Base-by-base conservation (phyloP, 2,329 filamentous ascomycete genomes). In the Dothistroma pini region DNA sequence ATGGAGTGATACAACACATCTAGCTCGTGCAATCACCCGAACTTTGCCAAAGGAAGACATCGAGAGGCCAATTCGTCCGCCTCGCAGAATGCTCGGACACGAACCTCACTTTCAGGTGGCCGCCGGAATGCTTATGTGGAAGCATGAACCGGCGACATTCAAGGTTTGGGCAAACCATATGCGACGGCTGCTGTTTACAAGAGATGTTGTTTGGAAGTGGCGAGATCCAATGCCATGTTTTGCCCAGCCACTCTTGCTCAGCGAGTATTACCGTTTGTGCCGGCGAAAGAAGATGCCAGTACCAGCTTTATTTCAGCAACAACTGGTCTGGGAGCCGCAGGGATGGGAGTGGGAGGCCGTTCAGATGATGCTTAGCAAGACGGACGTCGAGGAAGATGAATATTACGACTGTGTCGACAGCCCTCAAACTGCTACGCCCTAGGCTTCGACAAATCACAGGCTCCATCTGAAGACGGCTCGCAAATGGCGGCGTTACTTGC, bases 201-300 rank as follows among this genome's bases (percentile, higher is more conserved):
- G 68, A 47, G 72, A 74, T 61, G 71, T 73, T 9, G 60, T 73
- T 12, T 72, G 72, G 62, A 66, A 64, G 31, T 64, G 57, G 51
- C 58, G 57, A 19, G 71, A 73, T 58, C 54, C 68, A 4, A 64
- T 66, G 65, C 62, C 66, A 22, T 69, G 63, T 10, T 52, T 74
- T 31, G 70, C 70, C 59, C 70, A 74, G 57, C 71, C 71, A 31
- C 70, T 73, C 55, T 54, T 73, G 35, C 55, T 73, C 25, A 72
- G 70, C 19, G 66, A 68, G 25, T 73, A 73, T 54, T 73, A 71
- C 54, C 41, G 58, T 29, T 54, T 64, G 48, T 61, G 56, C 47
- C 38, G 58, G 35, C 59, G 51, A 44, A 19, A 38, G 9, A 57
- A 57, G 12, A 2, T 63, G 29, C 64, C 60, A 34, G 50, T 65